Percentiles rank a stretch among this genome's conserved stretches.
Evolutionary conservation across 129 eudicot species (phyloP).

Genomic region (Flaveria ramosissima): DNA sequence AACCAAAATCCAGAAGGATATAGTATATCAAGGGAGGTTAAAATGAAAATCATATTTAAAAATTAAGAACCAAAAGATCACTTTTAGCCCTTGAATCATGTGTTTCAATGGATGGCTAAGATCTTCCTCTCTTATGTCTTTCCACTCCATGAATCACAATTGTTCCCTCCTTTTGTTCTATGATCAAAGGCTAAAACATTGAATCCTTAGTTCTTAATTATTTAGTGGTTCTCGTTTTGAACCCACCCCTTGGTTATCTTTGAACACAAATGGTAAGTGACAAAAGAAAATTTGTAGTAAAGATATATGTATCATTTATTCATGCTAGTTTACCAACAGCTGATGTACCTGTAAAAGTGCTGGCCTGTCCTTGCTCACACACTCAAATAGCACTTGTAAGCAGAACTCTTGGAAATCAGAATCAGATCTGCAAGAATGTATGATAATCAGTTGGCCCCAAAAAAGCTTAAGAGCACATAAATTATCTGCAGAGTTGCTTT

Average conservation of each 20-base stretch:
- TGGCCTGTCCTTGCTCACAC: constrained; percentile 97
- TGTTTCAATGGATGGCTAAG: background rate
- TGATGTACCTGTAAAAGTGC: constrained; percentile 78
- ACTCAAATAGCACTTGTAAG: constrained; percentile 93
- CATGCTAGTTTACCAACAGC: background rate
- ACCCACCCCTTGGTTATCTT: background rate
- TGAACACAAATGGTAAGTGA: background rate
- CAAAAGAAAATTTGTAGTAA: constrained; percentile 12
- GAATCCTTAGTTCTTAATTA: background rate
- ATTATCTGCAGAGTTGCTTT: constrained; percentile 6
- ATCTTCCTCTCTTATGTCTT: too few species aligned
- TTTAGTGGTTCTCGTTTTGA: background rate
- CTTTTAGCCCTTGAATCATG: background rate
- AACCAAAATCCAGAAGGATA: background rate
- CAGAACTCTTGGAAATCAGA: constrained; percentile 86
- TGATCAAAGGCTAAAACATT: background rate
- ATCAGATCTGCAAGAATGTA: constrained; percentile 61
- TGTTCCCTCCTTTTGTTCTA: background rate
- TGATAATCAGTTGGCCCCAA: constrained; percentile 7
- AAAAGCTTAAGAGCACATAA: background rate
- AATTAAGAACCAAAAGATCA: background rate
- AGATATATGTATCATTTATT: background rate
- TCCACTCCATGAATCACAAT: too few species aligned
- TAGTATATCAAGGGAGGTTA: background rate
- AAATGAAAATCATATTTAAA: too few species aligned